Conservation (phyloP, 768 basidiomycete species). For the Ramaria sp. region DNA sequence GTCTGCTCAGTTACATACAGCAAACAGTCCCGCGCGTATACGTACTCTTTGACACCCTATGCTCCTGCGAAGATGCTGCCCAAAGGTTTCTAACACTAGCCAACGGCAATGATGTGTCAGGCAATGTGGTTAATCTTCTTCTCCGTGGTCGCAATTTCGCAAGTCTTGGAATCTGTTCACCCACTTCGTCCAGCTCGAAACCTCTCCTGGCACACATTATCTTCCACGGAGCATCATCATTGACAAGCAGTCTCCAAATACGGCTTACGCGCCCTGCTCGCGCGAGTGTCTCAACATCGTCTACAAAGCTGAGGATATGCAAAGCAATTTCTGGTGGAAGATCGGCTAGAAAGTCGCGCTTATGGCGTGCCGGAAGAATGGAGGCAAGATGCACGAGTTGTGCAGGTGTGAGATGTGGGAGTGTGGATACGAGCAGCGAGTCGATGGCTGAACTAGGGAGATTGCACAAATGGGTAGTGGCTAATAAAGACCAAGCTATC, state of each 20-base stretch:
- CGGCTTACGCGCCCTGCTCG: conserved; percentile 60
- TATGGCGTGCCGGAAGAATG: background rate
- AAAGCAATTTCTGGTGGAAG: conserved; percentile 63
- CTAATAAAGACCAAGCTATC: background rate
- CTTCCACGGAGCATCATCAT: conserved; percentile 77
- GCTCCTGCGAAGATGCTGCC: background rate
- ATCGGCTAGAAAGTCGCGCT: conserved; percentile 29
- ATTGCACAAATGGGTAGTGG: background rate
- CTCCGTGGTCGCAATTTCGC: background rate
- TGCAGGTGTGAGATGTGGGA: background rate
- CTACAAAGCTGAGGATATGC: conserved; percentile 65
- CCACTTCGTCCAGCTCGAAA: conserved; percentile 21
- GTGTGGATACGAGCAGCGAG: background rate
- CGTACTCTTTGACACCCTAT: background rate
- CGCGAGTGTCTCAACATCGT: conserved; percentile 62
- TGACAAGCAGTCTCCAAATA: conserved; percentile 58
- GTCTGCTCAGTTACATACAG: too few relatives aligned
- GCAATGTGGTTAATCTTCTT: background rate
- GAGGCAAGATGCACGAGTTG: background rate
- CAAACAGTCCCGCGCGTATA: background rate
- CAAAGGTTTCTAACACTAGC: background rate
- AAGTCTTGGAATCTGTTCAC: background rate
- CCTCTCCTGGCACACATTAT: conserved; percentile 53
- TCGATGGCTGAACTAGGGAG: background rate
- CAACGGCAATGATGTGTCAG: background rate